Conservation (phyloP, 2,329 filamentous ascomycete species). For the Chrysoporthe puriensis region DNA sequence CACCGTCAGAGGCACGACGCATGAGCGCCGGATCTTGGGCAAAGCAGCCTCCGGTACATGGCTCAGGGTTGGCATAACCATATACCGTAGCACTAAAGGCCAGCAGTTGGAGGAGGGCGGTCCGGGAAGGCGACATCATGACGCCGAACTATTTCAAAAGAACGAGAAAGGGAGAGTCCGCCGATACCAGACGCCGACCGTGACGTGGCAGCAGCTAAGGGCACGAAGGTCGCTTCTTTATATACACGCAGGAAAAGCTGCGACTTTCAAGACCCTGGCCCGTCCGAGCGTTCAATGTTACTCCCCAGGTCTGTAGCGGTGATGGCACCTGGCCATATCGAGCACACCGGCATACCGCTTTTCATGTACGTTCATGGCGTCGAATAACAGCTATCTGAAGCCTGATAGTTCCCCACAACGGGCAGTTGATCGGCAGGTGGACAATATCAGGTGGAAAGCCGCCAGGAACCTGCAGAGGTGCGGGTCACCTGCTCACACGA, state of each 20-base stretch:
- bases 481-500: conserved; percentile 3
- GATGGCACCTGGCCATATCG: background rate
- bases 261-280: background rate
- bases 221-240: background rate
- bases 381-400: background rate
- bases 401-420: background rate
- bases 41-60: conserved; percentile 40
- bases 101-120: conserved; percentile 4
- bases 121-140: background rate
- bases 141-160: background rate
- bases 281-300: background rate
- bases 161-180: background rate
- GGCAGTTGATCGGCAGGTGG: background rate
- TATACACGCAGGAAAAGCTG: background rate
- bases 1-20: conserved; percentile 26
- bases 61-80: conserved; percentile 36
- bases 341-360: background rate
- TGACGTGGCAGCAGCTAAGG: background rate
- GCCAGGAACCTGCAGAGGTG: background rate
- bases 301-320: background rate
- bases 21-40: conserved; percentile 27
- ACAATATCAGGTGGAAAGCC: background rate
- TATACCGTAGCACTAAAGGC: conserved; percentile 6
- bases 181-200: background rate
- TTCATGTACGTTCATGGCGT: background rate